Percentiles rank a stretch among this genome's conserved stretches.
These are phyloP conservation scores for Syzygium aqueum DNA, from an alignment of 345 rosid genomes.

Conservation along the genomic window DNA sequence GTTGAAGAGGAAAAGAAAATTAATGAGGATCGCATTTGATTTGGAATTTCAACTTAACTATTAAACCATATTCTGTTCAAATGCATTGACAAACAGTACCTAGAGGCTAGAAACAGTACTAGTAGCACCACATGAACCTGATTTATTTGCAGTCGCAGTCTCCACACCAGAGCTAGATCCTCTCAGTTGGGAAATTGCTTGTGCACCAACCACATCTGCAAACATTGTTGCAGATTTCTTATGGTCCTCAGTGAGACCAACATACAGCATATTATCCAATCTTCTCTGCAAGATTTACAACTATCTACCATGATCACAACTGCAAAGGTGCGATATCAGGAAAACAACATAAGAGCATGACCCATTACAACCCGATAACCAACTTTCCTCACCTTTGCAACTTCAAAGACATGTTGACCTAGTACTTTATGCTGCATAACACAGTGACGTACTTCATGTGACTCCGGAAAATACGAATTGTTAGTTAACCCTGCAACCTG, in stretches of 20 bases:
- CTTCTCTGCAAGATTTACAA: constrained; percentile 77
- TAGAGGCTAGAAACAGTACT: background rate
- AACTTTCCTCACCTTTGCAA: constrained; percentile 62
- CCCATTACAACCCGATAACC: background rate
- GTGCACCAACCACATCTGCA: constrained; percentile 82
- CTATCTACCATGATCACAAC: constrained; percentile 27
- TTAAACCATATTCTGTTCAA: background rate
- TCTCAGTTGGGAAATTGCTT: constrained; percentile 62
- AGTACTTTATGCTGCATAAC: constrained; percentile 62
- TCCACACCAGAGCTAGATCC: constrained; percentile 3
- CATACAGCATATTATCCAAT: constrained; percentile 85
- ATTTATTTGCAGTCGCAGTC: constrained; percentile 2
- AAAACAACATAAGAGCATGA: background rate
- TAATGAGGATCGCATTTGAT: background rate
- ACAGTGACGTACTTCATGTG: constrained; percentile 83
- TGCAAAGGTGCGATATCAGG: constrained; percentile 12
- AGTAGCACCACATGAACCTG: constrained; percentile 23
- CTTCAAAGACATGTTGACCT: constrained; percentile 67
- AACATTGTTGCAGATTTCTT: constrained; percentile 88
- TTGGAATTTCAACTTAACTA: background rate
- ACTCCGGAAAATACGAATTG: constrained; percentile 59
- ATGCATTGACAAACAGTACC: background rate
- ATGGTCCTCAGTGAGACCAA: constrained; percentile 90
- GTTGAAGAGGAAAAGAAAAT: background rate
- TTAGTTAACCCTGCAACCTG: constrained; percentile 96